phyloP scores from a whole-genome alignment of 805 yeast genomes.

The Pichia californica region DNA sequence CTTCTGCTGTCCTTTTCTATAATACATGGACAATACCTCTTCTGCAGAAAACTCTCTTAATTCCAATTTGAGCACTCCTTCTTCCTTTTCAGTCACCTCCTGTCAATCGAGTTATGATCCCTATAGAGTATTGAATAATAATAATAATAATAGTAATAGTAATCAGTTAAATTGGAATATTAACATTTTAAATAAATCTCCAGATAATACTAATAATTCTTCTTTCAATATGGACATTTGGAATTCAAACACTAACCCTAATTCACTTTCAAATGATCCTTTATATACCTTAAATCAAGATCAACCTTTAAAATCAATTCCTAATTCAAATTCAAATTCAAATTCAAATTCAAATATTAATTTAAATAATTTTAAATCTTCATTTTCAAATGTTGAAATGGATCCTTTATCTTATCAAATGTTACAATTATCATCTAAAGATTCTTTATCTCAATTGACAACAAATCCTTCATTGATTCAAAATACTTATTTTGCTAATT shows the following conservation, averaged over 20 bases:
- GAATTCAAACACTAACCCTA: background rate
- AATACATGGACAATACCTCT: no score
- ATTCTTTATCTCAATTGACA: conserved; percentile 11
- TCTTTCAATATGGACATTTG: conserved; percentile 2
- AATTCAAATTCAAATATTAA: background rate
- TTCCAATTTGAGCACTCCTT: no score
- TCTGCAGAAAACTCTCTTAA: no score
- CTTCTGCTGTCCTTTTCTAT: no score
- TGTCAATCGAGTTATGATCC: no score
- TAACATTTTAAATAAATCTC: background rate
- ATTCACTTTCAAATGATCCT: background rate
- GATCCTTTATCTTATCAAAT: conserved; percentile 24
- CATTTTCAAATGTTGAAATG: conserved; percentile 20
- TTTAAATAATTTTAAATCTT: conserved; percentile 6
- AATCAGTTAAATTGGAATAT: background rate
- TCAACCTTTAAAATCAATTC: no score
- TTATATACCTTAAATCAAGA: background rate
- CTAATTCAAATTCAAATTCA: no score
- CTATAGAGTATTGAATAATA: no score
- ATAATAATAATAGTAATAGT: background rate
- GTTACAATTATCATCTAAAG: conserved; percentile 19
- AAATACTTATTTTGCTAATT: conserved; percentile 9
- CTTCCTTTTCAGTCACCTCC: no score
- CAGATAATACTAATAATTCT: background rate
- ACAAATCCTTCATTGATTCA: conserved; percentile 10